Base-by-base conservation (phyloP, 179 eudicot species). In the Sideroxylon spinosum region DNA sequence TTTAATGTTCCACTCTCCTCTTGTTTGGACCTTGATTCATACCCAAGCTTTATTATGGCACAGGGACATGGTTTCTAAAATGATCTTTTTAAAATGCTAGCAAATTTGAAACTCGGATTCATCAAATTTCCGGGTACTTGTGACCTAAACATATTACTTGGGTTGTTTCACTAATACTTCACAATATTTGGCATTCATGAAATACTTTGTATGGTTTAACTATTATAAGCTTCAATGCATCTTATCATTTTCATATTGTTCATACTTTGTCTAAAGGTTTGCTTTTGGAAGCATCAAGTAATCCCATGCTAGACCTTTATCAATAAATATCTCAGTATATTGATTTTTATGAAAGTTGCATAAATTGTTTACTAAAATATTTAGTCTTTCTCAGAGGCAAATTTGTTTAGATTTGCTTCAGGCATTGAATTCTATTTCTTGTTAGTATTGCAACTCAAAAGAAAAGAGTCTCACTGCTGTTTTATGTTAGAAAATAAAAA, bases 21-120 rank as follows among this genome's bases (percentile, higher is more conserved):
- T n/a, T n/a, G n/a, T n/a, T n/a, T n/a, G n/a, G n/a, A n/a, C n/a
- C n/a, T n/a, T n/a, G n/a, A n/a, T n/a, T n/a, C n/a, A n/a, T n/a
- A n/a, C n/a, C n/a, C n/a, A n/a, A n/a, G n/a, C n/a, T n/a, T n/a
- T 78, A 77, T 71, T 77, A 80, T 63, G 72, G 57, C 32, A 79
- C 87, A 95, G 98, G 99, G 97, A 65, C 98, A 95, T 81, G 98
- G 98, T 79, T 95, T 95, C 81, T 90, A 96, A 32, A 85, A 87
- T 55, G 98, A 95, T 76, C 97, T 95, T 73, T 84, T 84, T 85
- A 81, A 86, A 71, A 91, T 89, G 98, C 78, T 95, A 75, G 84
- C 86, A 78, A 86, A 78, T 83, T 78, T 95, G 87, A 90, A 88
- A 83, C 99, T 98, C 9, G 81, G 86, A 69, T 95, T 95, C 80